phyloP scores from a whole-genome alignment of 2,329 filamentous ascomycete species.

The Diaporthe vaccinii region DNA sequence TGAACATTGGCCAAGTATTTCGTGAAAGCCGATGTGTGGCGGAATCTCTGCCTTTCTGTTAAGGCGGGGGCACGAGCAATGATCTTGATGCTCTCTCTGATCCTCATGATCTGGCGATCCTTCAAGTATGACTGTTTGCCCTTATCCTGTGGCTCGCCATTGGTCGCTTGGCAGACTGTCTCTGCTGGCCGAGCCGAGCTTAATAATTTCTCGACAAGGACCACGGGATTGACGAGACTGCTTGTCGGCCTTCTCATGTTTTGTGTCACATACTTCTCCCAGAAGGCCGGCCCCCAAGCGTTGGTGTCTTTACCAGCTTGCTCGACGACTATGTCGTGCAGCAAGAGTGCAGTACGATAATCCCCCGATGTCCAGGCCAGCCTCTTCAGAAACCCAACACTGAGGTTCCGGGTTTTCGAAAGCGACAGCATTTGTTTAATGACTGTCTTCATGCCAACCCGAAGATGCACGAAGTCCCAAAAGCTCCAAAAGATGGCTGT shows the following conservation, averaged over 20 bases:
- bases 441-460: conserved; percentile 42
- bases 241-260: conserved; percentile 20
- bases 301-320: neutral
- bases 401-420: conserved; percentile 40
- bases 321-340: conserved; percentile 42
- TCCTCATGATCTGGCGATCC: conserved; percentile 23
- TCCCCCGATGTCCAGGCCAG: conserved; percentile 45
- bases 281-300: conserved; percentile 44
- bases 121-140: neutral
- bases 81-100: conserved; percentile 29
- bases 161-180: neutral
- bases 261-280: conserved; percentile 44
- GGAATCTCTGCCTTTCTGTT: conserved; percentile 46
- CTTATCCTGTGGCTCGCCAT: neutral
- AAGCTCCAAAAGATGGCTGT: conserved; percentile 41
- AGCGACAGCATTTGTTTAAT: conserved; percentile 42
- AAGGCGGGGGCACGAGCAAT: conserved; percentile 16
- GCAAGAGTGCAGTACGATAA: conserved; percentile 40
- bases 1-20: conserved; percentile 47
- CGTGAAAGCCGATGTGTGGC: conserved; percentile 51
- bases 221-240: conserved; percentile 22
- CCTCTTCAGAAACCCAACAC: conserved; percentile 40
- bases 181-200: conserved; percentile 22
- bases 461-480: conserved; percentile 43
- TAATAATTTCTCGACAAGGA: conserved; percentile 22